A percentile compares a stretch with the other conserved stretches of the same genome.
phyloP scores from a whole-genome alignment of 768 basidiomycete genomes.

The Amanita rubescens region DNA sequence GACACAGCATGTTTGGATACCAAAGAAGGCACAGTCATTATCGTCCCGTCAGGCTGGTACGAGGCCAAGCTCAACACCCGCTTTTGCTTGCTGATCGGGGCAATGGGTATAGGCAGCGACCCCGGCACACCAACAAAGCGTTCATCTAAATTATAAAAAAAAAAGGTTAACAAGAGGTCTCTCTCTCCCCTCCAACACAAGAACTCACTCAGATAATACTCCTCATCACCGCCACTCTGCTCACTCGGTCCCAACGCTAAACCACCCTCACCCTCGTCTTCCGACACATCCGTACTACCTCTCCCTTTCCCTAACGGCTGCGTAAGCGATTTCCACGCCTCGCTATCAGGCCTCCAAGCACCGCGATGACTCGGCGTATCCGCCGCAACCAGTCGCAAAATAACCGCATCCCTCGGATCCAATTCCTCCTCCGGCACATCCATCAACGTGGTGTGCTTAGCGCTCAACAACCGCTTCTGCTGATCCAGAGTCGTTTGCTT shows the following conservation, averaged over 20 bases:
- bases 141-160: background rate
- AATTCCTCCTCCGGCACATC: conserved; percentile 16
- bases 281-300: conserved; percentile 23
- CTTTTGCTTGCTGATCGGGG: conserved; percentile 23
- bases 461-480: background rate
- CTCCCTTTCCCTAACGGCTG: conserved; percentile 22
- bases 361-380: conserved; percentile 63
- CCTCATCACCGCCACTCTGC: background rate
- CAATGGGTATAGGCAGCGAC: conserved; percentile 63
- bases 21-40: conserved; percentile 24
- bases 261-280: conserved; percentile 14
- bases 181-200: conserved; percentile 8
- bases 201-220: conserved; percentile 3
- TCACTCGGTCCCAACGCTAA: background rate
- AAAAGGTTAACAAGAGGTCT: background rate
- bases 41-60: conserved; percentile 45
- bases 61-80: conserved; percentile 45
- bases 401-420: conserved; percentile 36
- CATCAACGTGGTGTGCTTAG: background rate
- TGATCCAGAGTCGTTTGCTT: conserved; percentile 9
- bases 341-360: conserved; percentile 59
- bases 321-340: conserved; percentile 60
- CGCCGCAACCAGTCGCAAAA: conserved; percentile 60
- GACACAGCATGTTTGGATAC: conserved; percentile 24
- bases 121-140: conserved; percentile 31